Conservation (phyloP, 2,329 filamentous ascomycete genomes). For the Mycosphaerella sp. region DNA sequence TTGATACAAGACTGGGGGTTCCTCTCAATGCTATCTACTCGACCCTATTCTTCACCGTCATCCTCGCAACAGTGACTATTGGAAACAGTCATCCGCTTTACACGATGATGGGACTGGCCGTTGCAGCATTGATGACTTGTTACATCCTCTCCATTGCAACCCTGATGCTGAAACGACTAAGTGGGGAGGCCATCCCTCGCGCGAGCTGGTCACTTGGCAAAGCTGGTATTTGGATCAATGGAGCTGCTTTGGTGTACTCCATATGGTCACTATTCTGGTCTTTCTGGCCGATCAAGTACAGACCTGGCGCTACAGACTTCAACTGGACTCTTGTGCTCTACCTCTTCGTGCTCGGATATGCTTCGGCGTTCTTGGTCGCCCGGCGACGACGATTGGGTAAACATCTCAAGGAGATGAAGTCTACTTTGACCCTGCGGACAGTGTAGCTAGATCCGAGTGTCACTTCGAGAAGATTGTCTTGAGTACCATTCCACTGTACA, state of each 20-base stretch:
- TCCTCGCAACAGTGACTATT: conserved; percentile 31
- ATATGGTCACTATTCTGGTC: conserved; percentile 36
- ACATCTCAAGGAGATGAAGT: conserved; percentile 11
- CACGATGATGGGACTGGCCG: conserved; percentile 39
- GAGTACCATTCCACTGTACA: no score
- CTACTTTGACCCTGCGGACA: conserved; percentile 5
- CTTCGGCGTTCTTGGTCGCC: conserved; percentile 8
- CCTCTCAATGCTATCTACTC: conserved; percentile 31
- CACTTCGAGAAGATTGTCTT: no score
- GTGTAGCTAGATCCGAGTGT: not conserved
- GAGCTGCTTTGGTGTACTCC: conserved; percentile 34
- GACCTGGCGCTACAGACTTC: conserved; percentile 38
- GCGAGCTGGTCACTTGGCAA: conserved; percentile 37
- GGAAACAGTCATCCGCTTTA: conserved; percentile 36
- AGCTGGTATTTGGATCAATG: conserved; percentile 36
- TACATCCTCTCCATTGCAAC: conserved; percentile 38
- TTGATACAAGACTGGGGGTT: conserved; percentile 20
- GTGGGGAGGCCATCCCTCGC: conserved; percentile 32
- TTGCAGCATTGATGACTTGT: conserved; percentile 38
- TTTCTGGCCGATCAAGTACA: conserved; percentile 38
- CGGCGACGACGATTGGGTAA: conserved; percentile 7
- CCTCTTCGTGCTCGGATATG: conserved; percentile 10
- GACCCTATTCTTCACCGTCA: conserved; percentile 29
- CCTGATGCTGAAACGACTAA: conserved; percentile 36
- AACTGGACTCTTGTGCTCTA: conserved; percentile 50